Evolutionary conservation across 2,329 filamentous ascomycete species (phyloP).

Genomic region (Passalora sequoiae): DNA sequence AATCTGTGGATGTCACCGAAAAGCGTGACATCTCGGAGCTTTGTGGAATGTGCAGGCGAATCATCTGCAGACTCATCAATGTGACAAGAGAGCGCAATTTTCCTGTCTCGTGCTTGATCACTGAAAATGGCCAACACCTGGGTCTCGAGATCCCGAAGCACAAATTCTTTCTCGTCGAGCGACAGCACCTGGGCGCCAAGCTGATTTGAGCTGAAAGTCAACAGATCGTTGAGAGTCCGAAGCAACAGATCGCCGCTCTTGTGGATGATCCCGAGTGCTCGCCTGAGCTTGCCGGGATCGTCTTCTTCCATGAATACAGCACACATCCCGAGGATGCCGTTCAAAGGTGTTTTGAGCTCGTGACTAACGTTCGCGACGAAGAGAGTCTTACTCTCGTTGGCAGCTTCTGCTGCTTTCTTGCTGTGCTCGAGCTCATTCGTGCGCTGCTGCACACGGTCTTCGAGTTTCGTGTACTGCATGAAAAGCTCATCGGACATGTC

Average conservation of each 20-base stretch:
- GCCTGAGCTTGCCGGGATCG: slow-evolving; percentile 68
- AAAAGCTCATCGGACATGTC: slow-evolving; percentile 88
- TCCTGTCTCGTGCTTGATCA: slow-evolving; percentile 75
- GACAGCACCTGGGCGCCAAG: slow-evolving; percentile 72
- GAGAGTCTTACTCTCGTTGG: slow-evolving; percentile 75
- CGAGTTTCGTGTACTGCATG: slow-evolving; percentile 77
- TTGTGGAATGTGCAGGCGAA: slow-evolving; percentile 32
- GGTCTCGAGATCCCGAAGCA: slow-evolving; percentile 71
- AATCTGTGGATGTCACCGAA: slow-evolving; percentile 90
- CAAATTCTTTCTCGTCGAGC: slow-evolving; percentile 80
- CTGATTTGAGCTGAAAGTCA: slow-evolving; percentile 93
- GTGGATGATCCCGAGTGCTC: slow-evolving; percentile 81
- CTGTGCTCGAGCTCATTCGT: slow-evolving; percentile 81
- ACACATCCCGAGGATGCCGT: slow-evolving; percentile 92
- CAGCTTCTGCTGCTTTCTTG: slow-evolving; percentile 88
- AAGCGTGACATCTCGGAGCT: slow-evolving; percentile 75
- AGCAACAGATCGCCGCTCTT: slow-evolving; percentile 80
- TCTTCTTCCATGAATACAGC: slow-evolving; percentile 89
- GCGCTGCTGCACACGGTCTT: slow-evolving; percentile 76
- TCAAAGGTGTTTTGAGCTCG: slow-evolving; percentile 87
- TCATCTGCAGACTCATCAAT: slow-evolving; percentile 49
- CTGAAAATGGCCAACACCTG: slow-evolving; percentile 84
- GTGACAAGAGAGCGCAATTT: slow-evolving; percentile 67
- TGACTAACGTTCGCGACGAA: slow-evolving; percentile 39
- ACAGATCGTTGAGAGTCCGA: slow-evolving; percentile 78